phyloP scores from a whole-genome alignment of 768 basidiomycete genomes.

The Arthromyces matolae region DNA sequence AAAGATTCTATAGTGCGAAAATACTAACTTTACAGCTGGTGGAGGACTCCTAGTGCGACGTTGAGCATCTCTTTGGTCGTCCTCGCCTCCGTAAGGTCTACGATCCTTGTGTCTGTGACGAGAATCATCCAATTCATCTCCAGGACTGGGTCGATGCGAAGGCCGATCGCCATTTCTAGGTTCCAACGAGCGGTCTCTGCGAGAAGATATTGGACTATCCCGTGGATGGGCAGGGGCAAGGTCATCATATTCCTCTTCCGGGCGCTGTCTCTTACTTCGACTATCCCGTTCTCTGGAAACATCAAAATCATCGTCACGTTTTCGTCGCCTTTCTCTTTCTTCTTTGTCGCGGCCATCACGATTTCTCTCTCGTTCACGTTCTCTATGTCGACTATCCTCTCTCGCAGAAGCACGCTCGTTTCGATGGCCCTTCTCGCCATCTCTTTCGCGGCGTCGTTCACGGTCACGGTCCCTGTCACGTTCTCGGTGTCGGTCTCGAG shows the following conservation, averaged over 20 bases:
- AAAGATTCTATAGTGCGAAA: slow-evolving; percentile 4
- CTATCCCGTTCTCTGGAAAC: slow-evolving; percentile 49
- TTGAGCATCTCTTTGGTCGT: slow-evolving; percentile 24
- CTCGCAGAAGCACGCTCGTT: slow-evolving; percentile 47
- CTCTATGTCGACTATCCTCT: slow-evolving; percentile 54
- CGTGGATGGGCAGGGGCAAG: slow-evolving; percentile 39
- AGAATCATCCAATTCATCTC: slow-evolving; percentile 63
- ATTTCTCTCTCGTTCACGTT: slow-evolving; percentile 45
- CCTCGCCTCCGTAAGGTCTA: slow-evolving; percentile 39
- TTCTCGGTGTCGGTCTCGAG: slow-evolving; percentile 51
- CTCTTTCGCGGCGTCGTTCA: slow-evolving; percentile 48
- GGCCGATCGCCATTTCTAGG: slow-evolving; percentile 47
- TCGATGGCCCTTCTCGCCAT: slow-evolving; percentile 45
- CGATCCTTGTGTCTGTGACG: slow-evolving; percentile 40
- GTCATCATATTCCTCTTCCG: slow-evolving; percentile 50
- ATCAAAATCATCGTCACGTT: slow-evolving; percentile 61
- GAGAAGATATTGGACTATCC: slow-evolving; percentile 46
- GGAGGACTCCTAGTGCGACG: slow-evolving; percentile 38
- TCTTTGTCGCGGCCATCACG: slow-evolving; percentile 35
- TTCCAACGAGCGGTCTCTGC: slow-evolving; percentile 54
- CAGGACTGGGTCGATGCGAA: slow-evolving; percentile 43
- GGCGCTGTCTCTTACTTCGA: slow-evolving; percentile 62
- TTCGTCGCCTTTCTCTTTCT: slow-evolving; percentile 56
- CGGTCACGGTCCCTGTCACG: slow-evolving; percentile 40
- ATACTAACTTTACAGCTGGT: slow-evolving; percentile 45